Base-by-base conservation (phyloP, 306 rosid genomes). In the Dicorynia guianensis region DNA sequence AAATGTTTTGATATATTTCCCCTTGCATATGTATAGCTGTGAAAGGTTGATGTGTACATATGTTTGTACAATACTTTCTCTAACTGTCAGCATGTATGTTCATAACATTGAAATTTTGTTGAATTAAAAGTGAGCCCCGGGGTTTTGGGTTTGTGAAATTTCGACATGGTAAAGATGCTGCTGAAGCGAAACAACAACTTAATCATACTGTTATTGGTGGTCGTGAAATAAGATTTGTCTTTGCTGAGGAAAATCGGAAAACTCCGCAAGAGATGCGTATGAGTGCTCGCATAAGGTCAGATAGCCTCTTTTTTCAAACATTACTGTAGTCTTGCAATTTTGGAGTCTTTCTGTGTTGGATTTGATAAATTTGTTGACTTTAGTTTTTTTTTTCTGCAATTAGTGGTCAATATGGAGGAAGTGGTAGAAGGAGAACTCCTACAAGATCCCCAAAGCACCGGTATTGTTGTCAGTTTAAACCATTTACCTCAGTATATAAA, bases 81-180 rank as follows among this genome's bases (percentile, higher is more conserved):
- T 30, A 17, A 34, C 30, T 25, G 30, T 25, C 1, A 25, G 30
- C 30, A 4, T 14, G n/a, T 30, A 38, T 67, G 36, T 42, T 36
- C 12, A 14, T n/a, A 35, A 39, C 46, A 8, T 11, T 74, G 63
- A n/a, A 38, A 14, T 55, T 25, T 63, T 14, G 40, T 80, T 70
- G 35, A 48, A 69, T 74, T 59, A 57, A 6, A 42, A 96, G 99
- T 49, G 97, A 96, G 83, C 93, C 99, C 7, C 88, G 99, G n/a
- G 99, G 99, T 11, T 96, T 96, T 90, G 99, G 99, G 58, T 96
- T 96, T 76, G 99, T 96, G 39, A 96, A 96, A 85, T 96, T 85
- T 74, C 96, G 93, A 13, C 79, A 76, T 79, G 85, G 73, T 36
- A 88, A 83, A 71, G 90, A 88, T 39, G 93, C 93, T 30, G 85